A percentile compares a stretch with the other conserved stretches of the same genome.
phyloP scores from a whole-genome alignment of 768 basidiomycete genomes.

The Boletus tylopilopsis region DNA sequence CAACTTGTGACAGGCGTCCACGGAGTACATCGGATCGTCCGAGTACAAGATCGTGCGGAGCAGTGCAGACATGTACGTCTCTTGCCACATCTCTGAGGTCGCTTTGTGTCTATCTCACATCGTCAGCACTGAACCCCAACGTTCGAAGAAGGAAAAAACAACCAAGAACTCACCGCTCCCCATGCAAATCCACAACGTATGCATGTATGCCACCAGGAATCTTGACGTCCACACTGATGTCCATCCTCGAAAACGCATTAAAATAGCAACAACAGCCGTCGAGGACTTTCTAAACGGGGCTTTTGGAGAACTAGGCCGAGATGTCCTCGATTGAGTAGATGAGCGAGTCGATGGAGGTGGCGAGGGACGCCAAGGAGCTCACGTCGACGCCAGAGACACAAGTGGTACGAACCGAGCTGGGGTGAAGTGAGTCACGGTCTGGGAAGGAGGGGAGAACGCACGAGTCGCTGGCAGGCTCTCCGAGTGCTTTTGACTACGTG shows the following conservation, averaged over 20 bases:
- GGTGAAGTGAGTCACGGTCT: background rate
- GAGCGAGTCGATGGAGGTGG: slow-evolving; percentile 98
- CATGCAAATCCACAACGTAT: slow-evolving; percentile 90
- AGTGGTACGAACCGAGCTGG: slow-evolving; percentile 95
- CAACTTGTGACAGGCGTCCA: slow-evolving; percentile 92
- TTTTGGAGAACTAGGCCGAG: slow-evolving; percentile 88
- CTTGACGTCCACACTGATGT: slow-evolving; percentile 96
- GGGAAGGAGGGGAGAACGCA: slow-evolving; percentile 36
- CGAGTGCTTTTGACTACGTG: slow-evolving; percentile 94
- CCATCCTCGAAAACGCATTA: slow-evolving; percentile 96
- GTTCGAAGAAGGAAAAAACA: too few relatives aligned
- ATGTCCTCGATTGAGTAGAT: slow-evolving; percentile 92
- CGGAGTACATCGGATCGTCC: slow-evolving; percentile 86
- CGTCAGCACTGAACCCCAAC: background rate
- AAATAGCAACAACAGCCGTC: slow-evolving; percentile 97
- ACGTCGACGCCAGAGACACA: slow-evolving; percentile 98
- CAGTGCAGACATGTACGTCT: slow-evolving; percentile 92
- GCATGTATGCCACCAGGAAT: slow-evolving; percentile 97
- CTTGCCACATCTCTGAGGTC: slow-evolving; percentile 92
- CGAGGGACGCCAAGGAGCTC: slow-evolving; percentile 94
- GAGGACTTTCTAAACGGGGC: slow-evolving; percentile 82
- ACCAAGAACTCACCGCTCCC: slow-evolving; percentile 89
- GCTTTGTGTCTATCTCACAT: slow-evolving; percentile 62
- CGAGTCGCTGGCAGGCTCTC: slow-evolving; percentile 80
- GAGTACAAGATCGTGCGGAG: slow-evolving; percentile 92